Base-by-base conservation (phyloP, 106 monocot species). In the Vanilla planifolia region DNA sequence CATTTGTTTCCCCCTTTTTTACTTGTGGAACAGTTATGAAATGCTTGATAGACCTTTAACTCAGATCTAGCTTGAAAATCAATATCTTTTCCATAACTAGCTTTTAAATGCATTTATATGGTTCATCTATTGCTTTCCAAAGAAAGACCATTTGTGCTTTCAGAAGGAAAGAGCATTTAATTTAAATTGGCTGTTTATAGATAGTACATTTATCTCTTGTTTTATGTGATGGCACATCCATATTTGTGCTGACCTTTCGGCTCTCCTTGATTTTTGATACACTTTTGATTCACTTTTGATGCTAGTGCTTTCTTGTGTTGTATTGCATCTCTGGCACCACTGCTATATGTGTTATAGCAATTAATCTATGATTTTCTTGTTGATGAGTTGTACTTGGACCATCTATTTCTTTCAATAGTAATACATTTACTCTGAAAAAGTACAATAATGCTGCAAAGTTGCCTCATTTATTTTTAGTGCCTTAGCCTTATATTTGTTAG, bases 261-360 rank as follows among this genome's bases (percentile, higher is more conserved):
- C 20, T 15, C 30, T n/a, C 51, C 53, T 53, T 29, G 53, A 16
- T 29, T 53, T 53, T 14, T 53, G n/a, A n/a, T n/a, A n/a, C n/a
- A n/a, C n/a, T n/a, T n/a, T n/a, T n/a, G n/a, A n/a, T n/a, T n/a
- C n/a, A n/a, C 30, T 9, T 29, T 53, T 53, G 28, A 5, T 29
- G 30, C 14, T 25, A 16, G 15, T 32, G 30, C 15, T 4, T 53
- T 8, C 16, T 53, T 29, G 30, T n/a, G n/a, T n/a, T n/a, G n/a
- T n/a, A n/a, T n/a, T n/a, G n/a, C n/a, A n/a, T n/a, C n/a, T n/a
- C 30, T 53, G 27, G 15, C 30, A 50, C 3, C 10, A 50, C 50
- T 50, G 21, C 5, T 48, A 22, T 10, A 7, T 29, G n/a, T 53
- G 13, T 3, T 53, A 29, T 30, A 3, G 30, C 10, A 28, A 30